A percentile compares a stretch with the other conserved stretches of the same genome.
Evolutionary conservation across 352 stramenopile species (phyloP).

Genomic region (Pythium oligandrum): DNA sequence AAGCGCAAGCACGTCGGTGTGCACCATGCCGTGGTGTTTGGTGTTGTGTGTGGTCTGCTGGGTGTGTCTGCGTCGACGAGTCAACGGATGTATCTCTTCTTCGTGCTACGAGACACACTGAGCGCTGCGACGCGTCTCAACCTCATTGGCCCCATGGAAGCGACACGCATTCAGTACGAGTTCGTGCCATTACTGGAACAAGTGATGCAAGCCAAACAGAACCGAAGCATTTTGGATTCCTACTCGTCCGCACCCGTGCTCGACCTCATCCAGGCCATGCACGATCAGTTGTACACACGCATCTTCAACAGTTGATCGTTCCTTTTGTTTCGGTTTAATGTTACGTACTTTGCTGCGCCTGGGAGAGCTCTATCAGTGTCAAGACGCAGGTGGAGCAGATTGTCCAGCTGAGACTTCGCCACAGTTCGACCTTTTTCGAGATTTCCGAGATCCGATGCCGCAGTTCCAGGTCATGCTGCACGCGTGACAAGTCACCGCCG

Average conservation of each 20-base stretch:
- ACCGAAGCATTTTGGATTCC: slow-evolving; percentile 52
- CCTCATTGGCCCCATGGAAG: slow-evolving; percentile 67
- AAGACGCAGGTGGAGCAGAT: slow-evolving; percentile 25
- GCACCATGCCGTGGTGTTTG: slow-evolving; percentile 71
- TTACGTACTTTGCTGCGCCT: not conserved
- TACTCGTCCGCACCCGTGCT: slow-evolving; percentile 77
- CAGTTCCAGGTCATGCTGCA: slow-evolving; percentile 26
- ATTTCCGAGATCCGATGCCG: slow-evolving; percentile 27
- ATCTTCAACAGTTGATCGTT: slow-evolving; percentile 76
- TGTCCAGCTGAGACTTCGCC: slow-evolving; percentile 24
- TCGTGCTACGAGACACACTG: slow-evolving; percentile 63
- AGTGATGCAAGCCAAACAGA: slow-evolving; percentile 61
- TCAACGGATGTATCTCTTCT: slow-evolving; percentile 81
- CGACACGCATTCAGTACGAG: slow-evolving; percentile 64
- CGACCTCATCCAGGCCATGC: slow-evolving; percentile 77
- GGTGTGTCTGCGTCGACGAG: slow-evolving; percentile 31
- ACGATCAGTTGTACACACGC: slow-evolving; percentile 85
- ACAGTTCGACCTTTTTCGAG: slow-evolving; percentile 37
- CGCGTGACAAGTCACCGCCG: slow-evolving; percentile 8
- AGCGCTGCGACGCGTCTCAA: slow-evolving; percentile 79
- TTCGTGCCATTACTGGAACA: slow-evolving; percentile 38
- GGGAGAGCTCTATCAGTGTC: slow-evolving; percentile 15
- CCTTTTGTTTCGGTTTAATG: slow-evolving; percentile 4
- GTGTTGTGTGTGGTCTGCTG: slow-evolving; percentile 53
- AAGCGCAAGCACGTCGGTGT: slow-evolving; percentile 40